Percentiles rank a stretch among this genome's conserved stretches.
These are phyloP conservation scores for Termitomyces heimii DNA, from an alignment of 768 basidiomycete species.

Conservation along the genomic window DNA sequence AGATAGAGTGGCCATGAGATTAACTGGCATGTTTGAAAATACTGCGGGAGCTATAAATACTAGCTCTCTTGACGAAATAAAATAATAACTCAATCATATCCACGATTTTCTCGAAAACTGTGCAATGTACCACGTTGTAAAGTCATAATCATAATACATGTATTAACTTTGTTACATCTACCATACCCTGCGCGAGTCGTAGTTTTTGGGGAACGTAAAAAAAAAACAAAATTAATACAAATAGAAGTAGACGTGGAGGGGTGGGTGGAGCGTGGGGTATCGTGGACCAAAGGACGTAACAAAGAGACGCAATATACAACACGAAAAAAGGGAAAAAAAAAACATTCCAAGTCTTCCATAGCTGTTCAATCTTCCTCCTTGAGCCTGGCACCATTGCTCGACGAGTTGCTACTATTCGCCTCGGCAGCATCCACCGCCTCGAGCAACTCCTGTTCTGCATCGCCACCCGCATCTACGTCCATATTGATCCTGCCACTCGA, in stretches of 20 bases:
- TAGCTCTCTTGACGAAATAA: no score
- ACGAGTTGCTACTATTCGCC: conserved; percentile 30
- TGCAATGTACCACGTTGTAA: no score
- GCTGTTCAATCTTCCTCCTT: conserved; percentile 15
- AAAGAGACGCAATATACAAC: background rate
- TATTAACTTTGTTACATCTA: conserved; percentile 1
- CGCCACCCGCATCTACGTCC: conserved; percentile 18
- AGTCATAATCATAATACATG: background rate
- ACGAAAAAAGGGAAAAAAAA: background rate
- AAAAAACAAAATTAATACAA: conserved; percentile 1
- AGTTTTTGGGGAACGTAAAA: background rate
- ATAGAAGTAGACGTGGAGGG: background rate
- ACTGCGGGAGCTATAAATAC: no score
- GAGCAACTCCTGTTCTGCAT: conserved; percentile 42
- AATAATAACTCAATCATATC: no score
- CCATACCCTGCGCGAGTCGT: background rate
- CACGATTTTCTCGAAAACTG: no score
- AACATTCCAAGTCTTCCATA: no score
- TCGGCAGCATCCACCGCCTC: conserved; percentile 48
- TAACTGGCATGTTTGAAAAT: no score
- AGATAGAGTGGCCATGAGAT: no score
- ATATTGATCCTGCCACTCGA: conserved; percentile 2
- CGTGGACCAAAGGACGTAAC: background rate
- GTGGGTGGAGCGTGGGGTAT: background rate
- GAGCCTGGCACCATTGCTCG: conserved; percentile 18